These are phyloP conservation scores for Vicia villosa DNA, from an alignment of 306 rosid species.

Conservation along the genomic window DNA sequence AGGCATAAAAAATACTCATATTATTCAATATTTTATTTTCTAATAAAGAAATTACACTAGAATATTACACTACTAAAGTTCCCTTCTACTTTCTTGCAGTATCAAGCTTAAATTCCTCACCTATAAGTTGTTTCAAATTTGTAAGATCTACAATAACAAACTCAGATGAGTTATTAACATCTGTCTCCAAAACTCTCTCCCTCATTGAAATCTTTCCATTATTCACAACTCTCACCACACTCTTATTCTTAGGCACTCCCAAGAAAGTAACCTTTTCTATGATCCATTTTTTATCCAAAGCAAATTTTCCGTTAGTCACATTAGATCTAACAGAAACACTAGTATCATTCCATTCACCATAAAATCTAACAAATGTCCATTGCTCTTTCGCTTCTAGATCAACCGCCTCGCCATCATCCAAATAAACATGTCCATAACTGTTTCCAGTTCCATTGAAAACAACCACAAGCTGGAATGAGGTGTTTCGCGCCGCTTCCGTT, in stretches of 20 bases:
- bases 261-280: slow-evolving; percentile 60
- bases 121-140: slow-evolving; percentile 56
- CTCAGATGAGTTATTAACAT: slow-evolving; percentile 35
- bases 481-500: slow-evolving; percentile 47
- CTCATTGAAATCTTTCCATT: slow-evolving; percentile 36
- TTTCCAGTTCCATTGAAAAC: slow-evolving; percentile 40
- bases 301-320: slow-evolving; percentile 62
- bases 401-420: slow-evolving; percentile 76
- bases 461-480: slow-evolving; percentile 66
- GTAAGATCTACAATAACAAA: slow-evolving; percentile 50
- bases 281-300: slow-evolving; percentile 60
- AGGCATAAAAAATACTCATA: too few species aligned
- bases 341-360: slow-evolving; percentile 23
- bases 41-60: too few species aligned
- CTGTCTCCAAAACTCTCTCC: slow-evolving; percentile 34
- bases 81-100: slow-evolving; percentile 31
- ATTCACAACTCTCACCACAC: slow-evolving; percentile 31
- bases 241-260: slow-evolving; percentile 54
- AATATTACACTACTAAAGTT: not conserved
- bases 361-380: slow-evolving; percentile 68
- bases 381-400: slow-evolving; percentile 58
- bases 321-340: slow-evolving; percentile 47
- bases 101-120: slow-evolving; percentile 62
- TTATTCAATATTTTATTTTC: too few species aligned
- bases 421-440: slow-evolving; percentile 67